Base-by-base conservation (phyloP, 2,329 filamentous ascomycete species). In the Botrytis byssoidea region DNA sequence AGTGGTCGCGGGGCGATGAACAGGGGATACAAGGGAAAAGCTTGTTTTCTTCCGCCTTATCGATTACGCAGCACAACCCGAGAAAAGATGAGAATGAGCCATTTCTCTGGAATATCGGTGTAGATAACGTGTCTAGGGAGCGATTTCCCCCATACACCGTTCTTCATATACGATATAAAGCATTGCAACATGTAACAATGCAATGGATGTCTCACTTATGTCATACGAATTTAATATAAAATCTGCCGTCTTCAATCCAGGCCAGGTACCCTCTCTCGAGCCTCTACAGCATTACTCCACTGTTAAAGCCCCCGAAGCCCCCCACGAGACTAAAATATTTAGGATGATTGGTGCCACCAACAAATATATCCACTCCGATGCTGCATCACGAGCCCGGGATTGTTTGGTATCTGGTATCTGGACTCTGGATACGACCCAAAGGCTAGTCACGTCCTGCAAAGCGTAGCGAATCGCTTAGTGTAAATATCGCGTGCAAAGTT, bases 271-370 rank as follows among this genome's bases (percentile, higher is more conserved):
- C 65, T 37, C 51, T 40, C 35, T 51, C 57, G 37, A 29, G 48
- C 48, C 48, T 51, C 51, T 29, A 8, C 51, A 57, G n/a, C 6
- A 57, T 16, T 18, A 32, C 60, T n/a, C 60, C 60, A 63, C 60
- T n/a, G 29, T 35, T 37, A 70, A 35, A 35, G 42, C 29, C 29
- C 57, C 69, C 29, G 67, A 44, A 61, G 57, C 20, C 40, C 57
- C 59, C 69, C 37, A 40, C 57, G 57, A 48, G 57, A 63, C 57
- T 25, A 48, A n/a, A 8, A 51, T 57, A 20, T 40, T 22, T 40
- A 25, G 25, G 32, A 46, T 70, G 37, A 70, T 70, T 70, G 67
- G 67, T 70, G 67, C 67, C 51, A 70, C 69, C 57, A 65, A 29
- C 60, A 18, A 18, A 61, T 18, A 32, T 32, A 40, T 55, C 59